These are phyloP conservation scores for Dysphania ambrosioides DNA, from an alignment of 148 eudicot species.

Conservation along the genomic window DNA sequence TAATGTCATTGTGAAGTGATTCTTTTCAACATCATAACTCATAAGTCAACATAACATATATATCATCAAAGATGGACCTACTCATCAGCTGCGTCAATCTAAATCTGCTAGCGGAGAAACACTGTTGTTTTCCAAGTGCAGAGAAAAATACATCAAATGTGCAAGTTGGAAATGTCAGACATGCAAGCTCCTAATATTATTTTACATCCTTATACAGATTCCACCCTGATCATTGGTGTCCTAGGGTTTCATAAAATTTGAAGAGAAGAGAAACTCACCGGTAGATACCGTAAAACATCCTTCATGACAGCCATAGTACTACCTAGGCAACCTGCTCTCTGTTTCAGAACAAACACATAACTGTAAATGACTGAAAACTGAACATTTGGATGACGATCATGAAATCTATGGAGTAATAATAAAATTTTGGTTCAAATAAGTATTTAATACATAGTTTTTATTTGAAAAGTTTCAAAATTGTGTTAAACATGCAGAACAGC, in stretches of 20 bases:
- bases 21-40: not conserved
- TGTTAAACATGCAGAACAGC: not conserved
- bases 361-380: not conserved
- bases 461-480: not conserved
- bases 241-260: not conserved
- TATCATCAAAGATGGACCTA: not conserved
- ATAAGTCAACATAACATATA: not conserved
- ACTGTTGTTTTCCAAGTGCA: not conserved
- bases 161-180: not conserved
- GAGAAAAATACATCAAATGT: not conserved
- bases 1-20: not conserved
- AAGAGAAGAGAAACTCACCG: slow-evolving; percentile 46
- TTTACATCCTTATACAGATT: not conserved
- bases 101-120: not conserved
- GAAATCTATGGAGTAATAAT: not conserved
- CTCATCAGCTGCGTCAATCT: not conserved
- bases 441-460: too few relatives aligned
- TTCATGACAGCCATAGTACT: slow-evolving; percentile 79
- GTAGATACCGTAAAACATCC: slow-evolving; percentile 68
- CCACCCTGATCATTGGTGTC: not conserved
- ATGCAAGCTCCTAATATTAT: not conserved
- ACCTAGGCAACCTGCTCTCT: slow-evolving; percentile 89
- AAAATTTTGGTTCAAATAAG: not conserved
- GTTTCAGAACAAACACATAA: slow-evolving; percentile 9
- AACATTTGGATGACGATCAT: not conserved